A percentile compares a stretch with the other conserved stretches of the same genome.
Evolutionary conservation across 2,329 filamentous ascomycete species (phyloP).

Genomic region (Calonectria ilicicola): DNA sequence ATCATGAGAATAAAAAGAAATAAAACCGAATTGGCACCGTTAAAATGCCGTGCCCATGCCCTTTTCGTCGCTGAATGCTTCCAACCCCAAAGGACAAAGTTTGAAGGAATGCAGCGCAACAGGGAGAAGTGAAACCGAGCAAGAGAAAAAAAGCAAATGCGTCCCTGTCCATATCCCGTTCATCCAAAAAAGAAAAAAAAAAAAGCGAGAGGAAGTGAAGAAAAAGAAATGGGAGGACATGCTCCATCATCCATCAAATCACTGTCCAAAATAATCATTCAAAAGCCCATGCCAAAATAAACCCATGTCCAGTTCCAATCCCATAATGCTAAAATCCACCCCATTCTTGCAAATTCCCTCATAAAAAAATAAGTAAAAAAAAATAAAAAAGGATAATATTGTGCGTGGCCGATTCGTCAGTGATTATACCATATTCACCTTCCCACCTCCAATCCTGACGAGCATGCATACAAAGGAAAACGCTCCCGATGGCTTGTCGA

Average conservation of each 20-base stretch:
- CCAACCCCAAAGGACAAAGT: neutral
- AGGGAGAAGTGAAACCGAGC: neutral
- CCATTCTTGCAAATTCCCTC: conserved; percentile 27
- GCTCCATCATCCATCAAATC: conserved; percentile 8
- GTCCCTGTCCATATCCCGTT: neutral
- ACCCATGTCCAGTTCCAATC: conserved; percentile 1
- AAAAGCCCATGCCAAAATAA: conserved; percentile 8
- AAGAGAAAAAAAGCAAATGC: neutral
- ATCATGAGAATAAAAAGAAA: conserved; percentile 2
- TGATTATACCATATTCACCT: conserved; percentile 7
- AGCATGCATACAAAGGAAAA: conserved; percentile 33
- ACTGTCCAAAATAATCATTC: conserved; percentile 7
- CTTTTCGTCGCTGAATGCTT: neutral
- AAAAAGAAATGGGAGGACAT: neutral
- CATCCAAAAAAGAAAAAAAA: neutral
- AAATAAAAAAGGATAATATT: conserved; percentile 22
- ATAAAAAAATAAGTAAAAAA: conserved; percentile 19
- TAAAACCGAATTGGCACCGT: conserved; percentile 3
- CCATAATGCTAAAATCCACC: conserved; percentile 16
- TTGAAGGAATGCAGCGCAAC: conserved; percentile 3
- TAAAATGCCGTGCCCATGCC: neutral
- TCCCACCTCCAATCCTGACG: conserved; percentile 11
- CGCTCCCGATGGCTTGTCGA: conserved; percentile 27
- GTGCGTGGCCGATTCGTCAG: conserved; percentile 12
- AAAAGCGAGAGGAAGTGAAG: neutral